Evolutionary conservation across 1,139 yeast species (phyloP).

Genomic region (Oligophagozyma castellii): DNA sequence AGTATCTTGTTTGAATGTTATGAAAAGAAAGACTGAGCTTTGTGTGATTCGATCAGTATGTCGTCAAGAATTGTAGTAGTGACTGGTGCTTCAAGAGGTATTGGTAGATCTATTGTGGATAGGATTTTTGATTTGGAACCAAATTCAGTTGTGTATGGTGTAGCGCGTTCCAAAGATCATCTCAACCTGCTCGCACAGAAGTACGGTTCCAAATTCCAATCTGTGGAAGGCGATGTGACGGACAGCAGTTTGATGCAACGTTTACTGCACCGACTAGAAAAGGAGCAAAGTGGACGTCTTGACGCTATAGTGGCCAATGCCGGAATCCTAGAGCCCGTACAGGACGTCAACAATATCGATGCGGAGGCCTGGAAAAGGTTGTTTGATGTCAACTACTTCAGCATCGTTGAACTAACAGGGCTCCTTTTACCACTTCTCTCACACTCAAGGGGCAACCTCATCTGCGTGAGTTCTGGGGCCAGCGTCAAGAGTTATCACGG

Average conservation of each 20-base stretch:
- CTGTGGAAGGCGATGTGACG: slow-evolving; percentile 57
- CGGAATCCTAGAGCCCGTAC: slow-evolving; percentile 75
- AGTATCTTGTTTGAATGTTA: too few relatives aligned
- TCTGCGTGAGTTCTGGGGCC: slow-evolving; percentile 84
- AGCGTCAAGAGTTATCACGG: slow-evolving; percentile 30
- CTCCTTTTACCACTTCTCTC: slow-evolving; percentile 15
- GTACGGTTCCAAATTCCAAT: slow-evolving; percentile 40
- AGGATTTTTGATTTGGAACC: slow-evolving; percentile 33
- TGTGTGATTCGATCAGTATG: too few relatives aligned
- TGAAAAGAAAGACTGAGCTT: too few relatives aligned
- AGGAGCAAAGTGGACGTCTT: slow-evolving; percentile 36
- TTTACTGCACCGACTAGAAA: slow-evolving; percentile 34
- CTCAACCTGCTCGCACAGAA: slow-evolving; percentile 31
- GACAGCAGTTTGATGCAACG: slow-evolving; percentile 29
- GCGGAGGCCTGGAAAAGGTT: slow-evolving; percentile 46
- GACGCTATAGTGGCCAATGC: slow-evolving; percentile 76
- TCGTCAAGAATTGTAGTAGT: slow-evolving; percentile 33
- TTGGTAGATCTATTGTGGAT: slow-evolving; percentile 57
- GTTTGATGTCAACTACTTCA: slow-evolving; percentile 69
- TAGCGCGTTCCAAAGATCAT: slow-evolving; percentile 49
- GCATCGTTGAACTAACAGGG: slow-evolving; percentile 47
- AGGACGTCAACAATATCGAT: slow-evolving; percentile 22
- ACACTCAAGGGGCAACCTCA: slow-evolving; percentile 27
- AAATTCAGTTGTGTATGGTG: slow-evolving; percentile 52
- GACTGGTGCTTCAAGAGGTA: slow-evolving; percentile 72